Conservation (phyloP, 352 stramenopile genomes). For the Globisporangium cystogenes region DNA sequence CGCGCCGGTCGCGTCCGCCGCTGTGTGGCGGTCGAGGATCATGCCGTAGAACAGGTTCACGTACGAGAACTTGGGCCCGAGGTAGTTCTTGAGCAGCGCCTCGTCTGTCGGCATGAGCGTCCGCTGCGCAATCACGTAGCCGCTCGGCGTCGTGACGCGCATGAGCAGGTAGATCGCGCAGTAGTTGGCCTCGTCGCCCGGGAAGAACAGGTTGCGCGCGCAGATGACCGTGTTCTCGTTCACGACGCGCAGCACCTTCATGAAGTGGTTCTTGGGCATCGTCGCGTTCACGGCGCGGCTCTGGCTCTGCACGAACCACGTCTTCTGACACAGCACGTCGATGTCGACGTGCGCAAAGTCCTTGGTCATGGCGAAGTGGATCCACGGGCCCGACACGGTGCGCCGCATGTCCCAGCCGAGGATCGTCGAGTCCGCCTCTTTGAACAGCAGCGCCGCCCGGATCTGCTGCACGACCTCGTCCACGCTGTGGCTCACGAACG, state of each 20-base stretch:
- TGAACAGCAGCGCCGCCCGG: slow-evolving; percentile 6
- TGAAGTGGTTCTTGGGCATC: slow-evolving; percentile 18
- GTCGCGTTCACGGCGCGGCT: slow-evolving; percentile 14
- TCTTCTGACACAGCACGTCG: slow-evolving; percentile 8
- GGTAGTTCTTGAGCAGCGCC: neutral
- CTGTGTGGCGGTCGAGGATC: slow-evolving; percentile 10
- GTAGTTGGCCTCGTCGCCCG: slow-evolving; percentile 15
- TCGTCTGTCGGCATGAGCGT: slow-evolving; percentile 15
- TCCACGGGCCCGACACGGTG: slow-evolving; percentile 12
- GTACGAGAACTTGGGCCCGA: slow-evolving; percentile 16
- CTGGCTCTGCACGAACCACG: slow-evolving; percentile 15
- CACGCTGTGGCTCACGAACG: slow-evolving; percentile 10
- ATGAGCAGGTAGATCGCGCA: slow-evolving; percentile 21
- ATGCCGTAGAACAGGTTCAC: slow-evolving; percentile 20
- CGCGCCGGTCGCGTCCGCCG: neutral
- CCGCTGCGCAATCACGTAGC: slow-evolving; percentile 18
- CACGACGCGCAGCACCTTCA: slow-evolving; percentile 15
- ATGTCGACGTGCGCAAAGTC: slow-evolving; percentile 12
- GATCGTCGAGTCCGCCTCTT: slow-evolving; percentile 11
- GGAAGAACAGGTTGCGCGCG: slow-evolving; percentile 21
- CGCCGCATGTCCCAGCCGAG: slow-evolving; percentile 16
- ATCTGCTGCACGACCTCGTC: slow-evolving; percentile 10
- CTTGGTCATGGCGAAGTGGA: slow-evolving; percentile 19
- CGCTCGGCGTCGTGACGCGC: slow-evolving; percentile 12
- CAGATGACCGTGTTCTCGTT: slow-evolving; percentile 18